Percentiles rank a stretch among this genome's conserved stretches.
phyloP scores from a whole-genome alignment of 169 alveolate species.

The Eimeria zaria region DNA sequence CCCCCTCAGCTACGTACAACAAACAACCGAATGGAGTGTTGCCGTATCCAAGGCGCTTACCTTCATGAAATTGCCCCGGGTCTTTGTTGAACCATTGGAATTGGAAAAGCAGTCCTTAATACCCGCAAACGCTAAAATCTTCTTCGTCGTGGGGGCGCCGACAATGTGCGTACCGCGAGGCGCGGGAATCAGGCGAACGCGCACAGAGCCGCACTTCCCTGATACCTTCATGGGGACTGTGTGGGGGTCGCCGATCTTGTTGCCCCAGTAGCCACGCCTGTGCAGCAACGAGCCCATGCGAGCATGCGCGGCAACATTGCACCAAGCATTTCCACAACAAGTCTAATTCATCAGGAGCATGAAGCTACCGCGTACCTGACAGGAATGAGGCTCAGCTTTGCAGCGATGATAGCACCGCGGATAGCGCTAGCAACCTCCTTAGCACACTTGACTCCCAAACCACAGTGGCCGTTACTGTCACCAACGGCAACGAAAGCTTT shows the following conservation, averaged over 20 bases:
- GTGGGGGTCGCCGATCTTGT: slow-evolving; percentile 99
- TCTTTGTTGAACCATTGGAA: slow-evolving; percentile 99
- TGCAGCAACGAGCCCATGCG: background rate
- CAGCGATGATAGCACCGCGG: slow-evolving; percentile 99
- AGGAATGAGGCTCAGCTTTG: slow-evolving; percentile 99
- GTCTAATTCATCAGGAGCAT: background rate
- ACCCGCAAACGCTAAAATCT: slow-evolving; percentile 99
- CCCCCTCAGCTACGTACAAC: background rate
- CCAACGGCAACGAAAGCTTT: slow-evolving; percentile 99
- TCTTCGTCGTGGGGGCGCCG: slow-evolving; percentile 99
- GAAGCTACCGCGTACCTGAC: slow-evolving; percentile 90
- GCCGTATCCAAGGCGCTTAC: slow-evolving; percentile 85
- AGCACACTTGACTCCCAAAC: slow-evolving; percentile 95
- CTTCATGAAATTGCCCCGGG: slow-evolving; percentile 98
- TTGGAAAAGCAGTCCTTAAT: slow-evolving; percentile 99
- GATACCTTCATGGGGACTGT: slow-evolving; percentile 99
- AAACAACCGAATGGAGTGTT: background rate
- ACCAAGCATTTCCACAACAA: background rate
- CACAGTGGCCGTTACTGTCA: slow-evolving; percentile 89
- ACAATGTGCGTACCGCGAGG: slow-evolving; percentile 99
- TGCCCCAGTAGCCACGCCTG: slow-evolving; percentile 99
- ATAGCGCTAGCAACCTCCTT: slow-evolving; percentile 99
- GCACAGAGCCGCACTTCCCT: slow-evolving; percentile 99
- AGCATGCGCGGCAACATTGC: background rate
- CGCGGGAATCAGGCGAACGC: slow-evolving; percentile 99